These are phyloP conservation scores for Pelargonium myrrhifolium DNA, from an alignment of 441 rosid species.

Conservation along the genomic window DNA sequence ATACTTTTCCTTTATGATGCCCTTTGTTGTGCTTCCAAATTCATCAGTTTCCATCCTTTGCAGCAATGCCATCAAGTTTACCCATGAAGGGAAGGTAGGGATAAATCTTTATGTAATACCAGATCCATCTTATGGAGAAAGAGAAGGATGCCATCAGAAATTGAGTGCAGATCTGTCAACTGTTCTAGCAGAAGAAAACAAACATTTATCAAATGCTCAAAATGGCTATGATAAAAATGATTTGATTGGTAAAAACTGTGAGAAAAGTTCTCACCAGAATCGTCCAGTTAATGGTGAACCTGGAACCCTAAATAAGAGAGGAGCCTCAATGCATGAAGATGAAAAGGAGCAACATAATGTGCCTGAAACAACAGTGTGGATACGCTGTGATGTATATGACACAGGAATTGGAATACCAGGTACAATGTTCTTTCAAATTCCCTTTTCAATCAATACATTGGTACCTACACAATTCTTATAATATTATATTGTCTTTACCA, in stretches of 20 bases:
- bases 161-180: conserved; percentile 24
- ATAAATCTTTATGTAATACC: conserved; percentile 63
- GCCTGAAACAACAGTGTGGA: conserved; percentile 69
- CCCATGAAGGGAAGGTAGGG: conserved; percentile 88
- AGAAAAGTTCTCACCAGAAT: conserved; percentile 19
- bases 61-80: conserved; percentile 94
- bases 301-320: conserved; percentile 21
- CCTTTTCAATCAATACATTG: neutral
- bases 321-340: conserved; percentile 25
- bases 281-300: conserved; percentile 25
- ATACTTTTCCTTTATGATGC: neutral
- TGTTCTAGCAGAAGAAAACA: conserved; percentile 25
- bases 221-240: conserved; percentile 23
- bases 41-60: conserved; percentile 9
- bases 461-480: neutral
- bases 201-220: conserved; percentile 24
- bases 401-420: conserved; percentile 99
- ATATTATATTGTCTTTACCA: neutral
- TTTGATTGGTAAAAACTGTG: conserved; percentile 12
- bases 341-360: conserved; percentile 30
- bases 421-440: conserved; percentile 9
- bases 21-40: conserved; percentile 12
- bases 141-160: conserved; percentile 29
- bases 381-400: conserved; percentile 81
- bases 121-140: conserved; percentile 46